phyloP scores from a whole-genome alignment of 768 basidiomycete species.

The Pleurotus cornucopiae region DNA sequence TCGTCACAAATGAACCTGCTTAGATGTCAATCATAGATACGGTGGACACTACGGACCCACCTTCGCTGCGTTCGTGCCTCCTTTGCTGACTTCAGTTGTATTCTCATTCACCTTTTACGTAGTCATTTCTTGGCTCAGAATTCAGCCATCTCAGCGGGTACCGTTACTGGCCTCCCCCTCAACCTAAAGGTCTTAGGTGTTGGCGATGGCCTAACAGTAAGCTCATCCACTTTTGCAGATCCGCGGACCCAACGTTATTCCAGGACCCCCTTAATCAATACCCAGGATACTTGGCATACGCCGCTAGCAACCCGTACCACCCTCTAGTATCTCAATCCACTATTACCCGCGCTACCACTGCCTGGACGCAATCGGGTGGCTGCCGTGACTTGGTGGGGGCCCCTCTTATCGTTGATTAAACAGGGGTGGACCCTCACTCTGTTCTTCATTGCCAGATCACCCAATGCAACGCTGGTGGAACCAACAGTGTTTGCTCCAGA shows the following conservation, averaged over 20 bases:
- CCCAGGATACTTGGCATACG: constrained; percentile 54
- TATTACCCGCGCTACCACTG: constrained; percentile 36
- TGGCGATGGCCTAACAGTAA: constrained; percentile 58
- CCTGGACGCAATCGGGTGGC: constrained; percentile 38
- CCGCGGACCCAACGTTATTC: not conserved
- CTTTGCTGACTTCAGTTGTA: not conserved
- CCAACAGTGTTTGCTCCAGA: constrained; percentile 45
- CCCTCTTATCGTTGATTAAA: not conserved
- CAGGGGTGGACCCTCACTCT: not conserved
- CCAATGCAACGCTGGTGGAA: constrained; percentile 44
- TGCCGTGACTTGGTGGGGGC: constrained; percentile 44
- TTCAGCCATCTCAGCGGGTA: constrained; percentile 45
- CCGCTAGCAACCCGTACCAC: constrained; percentile 53
- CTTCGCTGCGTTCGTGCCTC: constrained; percentile 45
- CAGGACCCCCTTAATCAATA: constrained; percentile 49
- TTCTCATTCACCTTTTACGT: not conserved
- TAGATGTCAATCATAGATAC: constrained; percentile 34
- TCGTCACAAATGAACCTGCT: not conserved
- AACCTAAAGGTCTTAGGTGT: constrained; percentile 63
- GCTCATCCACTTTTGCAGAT: not conserved
- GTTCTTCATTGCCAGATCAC: constrained; percentile 35
- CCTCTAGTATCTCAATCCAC: constrained; percentile 41
- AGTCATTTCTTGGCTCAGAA: constrained; percentile 59
- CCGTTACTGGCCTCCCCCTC: constrained; percentile 38
- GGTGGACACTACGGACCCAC: constrained; percentile 70